Conservation (phyloP, 768 basidiomycete species). For the Cantharellus anzutake region DNA sequence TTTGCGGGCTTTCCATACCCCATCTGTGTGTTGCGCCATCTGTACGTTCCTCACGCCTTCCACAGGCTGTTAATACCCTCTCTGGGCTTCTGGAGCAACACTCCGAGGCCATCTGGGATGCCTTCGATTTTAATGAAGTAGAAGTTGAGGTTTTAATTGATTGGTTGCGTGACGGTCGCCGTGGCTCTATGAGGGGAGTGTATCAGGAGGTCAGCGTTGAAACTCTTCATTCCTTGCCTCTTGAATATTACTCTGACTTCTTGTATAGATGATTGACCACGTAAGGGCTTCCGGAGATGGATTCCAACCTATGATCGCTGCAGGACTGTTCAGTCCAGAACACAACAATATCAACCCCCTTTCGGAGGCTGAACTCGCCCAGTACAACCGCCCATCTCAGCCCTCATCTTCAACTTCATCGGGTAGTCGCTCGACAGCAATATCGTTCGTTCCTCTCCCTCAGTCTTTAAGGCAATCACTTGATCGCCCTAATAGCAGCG, state of each 20-base stretch:
- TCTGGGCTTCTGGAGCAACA: slow-evolving; percentile 51
- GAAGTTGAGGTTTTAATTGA: slow-evolving; percentile 77
- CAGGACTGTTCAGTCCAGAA: slow-evolving; percentile 4
- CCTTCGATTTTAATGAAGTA: slow-evolving; percentile 54
- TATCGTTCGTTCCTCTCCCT: not conserved
- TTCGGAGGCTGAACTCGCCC: slow-evolving; percentile 1
- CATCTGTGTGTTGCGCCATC: slow-evolving; percentile 48
- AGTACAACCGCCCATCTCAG: not conserved
- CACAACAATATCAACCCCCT: slow-evolving; percentile 2
- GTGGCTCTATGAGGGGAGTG: slow-evolving; percentile 26
- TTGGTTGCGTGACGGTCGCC: slow-evolving; percentile 41
- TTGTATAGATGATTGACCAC: slow-evolving; percentile 5
- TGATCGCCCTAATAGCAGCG: not conserved
- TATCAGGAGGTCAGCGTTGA: not conserved
- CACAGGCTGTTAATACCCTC: slow-evolving; percentile 45
- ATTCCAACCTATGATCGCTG: slow-evolving; percentile 5
- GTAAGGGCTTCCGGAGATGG: not conserved
- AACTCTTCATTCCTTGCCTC: not conserved
- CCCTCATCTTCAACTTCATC: not conserved
- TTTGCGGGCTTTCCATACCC: slow-evolving; percentile 66
- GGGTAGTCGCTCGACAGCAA: not conserved
- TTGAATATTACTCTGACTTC: not conserved
- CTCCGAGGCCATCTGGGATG: slow-evolving; percentile 39
- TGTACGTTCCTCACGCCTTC: slow-evolving; percentile 35
- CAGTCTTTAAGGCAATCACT: not conserved